Evolutionary conservation across 371 early-diverging fungal species (phyloP).

Genomic region (Capillidium heterosporum): DNA sequence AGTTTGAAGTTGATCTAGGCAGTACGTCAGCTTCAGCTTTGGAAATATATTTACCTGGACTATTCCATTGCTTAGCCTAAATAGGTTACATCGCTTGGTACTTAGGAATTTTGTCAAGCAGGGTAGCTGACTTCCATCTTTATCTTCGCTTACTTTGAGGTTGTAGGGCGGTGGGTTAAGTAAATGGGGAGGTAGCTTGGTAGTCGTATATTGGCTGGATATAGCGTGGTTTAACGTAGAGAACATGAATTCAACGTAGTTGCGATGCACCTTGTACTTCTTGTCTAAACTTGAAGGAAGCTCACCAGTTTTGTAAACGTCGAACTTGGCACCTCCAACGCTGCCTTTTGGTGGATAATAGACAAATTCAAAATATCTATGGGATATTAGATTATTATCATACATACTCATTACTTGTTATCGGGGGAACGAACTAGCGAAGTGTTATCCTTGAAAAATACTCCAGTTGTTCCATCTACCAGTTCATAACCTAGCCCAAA

Average conservation of each 20-base stretch:
- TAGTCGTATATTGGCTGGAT: background rate
- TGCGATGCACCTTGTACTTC: conserved; percentile 37
- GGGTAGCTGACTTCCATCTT: conserved; percentile 15
- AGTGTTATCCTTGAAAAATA: conserved; percentile 71
- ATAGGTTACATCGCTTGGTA: conserved; percentile 44
- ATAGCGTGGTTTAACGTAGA: conserved; percentile 20
- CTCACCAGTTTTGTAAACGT: conserved; percentile 16
- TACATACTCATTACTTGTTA: conserved; percentile 18
- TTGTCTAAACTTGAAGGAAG: conserved; percentile 38
- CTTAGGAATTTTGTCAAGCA: conserved; percentile 47
- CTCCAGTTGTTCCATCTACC: conserved; percentile 54
- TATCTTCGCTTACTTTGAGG: conserved; percentile 10
- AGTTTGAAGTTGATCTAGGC: conserved; percentile 44
- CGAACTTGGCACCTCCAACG: conserved; percentile 14
- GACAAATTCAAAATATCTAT: conserved; percentile 30
- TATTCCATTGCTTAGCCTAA: conserved; percentile 44
- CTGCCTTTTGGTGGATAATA: conserved; percentile 16
- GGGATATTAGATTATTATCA: no score
- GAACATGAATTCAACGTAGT: conserved; percentile 44
- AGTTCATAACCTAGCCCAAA: conserved; percentile 77
- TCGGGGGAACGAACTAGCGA: conserved; percentile 35
- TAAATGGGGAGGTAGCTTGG: background rate
- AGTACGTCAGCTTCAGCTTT: background rate
- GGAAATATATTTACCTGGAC: conserved; percentile 33
- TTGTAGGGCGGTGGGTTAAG: background rate